A percentile compares a stretch with the other conserved stretches of the same genome.
phyloP scores from a whole-genome alignment of 2,329 filamentous ascomycete species.

The Chalara sp. region DNA sequence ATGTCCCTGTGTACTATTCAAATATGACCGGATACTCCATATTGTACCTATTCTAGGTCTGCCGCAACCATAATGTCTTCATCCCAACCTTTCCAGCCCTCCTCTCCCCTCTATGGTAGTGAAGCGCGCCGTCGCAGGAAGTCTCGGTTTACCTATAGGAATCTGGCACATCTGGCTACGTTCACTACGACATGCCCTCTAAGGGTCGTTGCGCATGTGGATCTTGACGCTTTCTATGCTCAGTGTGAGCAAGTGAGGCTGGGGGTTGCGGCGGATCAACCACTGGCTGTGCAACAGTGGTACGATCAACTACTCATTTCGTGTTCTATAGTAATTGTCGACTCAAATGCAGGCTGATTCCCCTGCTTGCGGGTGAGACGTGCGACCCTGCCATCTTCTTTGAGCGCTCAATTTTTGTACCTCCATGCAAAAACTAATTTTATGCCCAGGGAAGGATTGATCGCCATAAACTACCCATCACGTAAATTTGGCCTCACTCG shows the following conservation, averaged over 20 bases:
- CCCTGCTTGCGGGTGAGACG: too few species aligned
- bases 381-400: too few species aligned
- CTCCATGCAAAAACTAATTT: conserved; percentile 2
- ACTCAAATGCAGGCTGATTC: too few species aligned
- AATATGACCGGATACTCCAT: too few species aligned
- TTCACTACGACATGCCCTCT: conserved; percentile 69
- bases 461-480: conserved; percentile 93
- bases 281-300: conserved; percentile 93
- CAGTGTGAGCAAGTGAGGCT: conserved; percentile 93
- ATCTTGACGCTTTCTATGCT: conserved; percentile 95
- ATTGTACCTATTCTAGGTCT: neutral
- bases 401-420: too few species aligned
- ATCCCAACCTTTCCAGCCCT: conserved; percentile 37
- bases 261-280: conserved; percentile 64
- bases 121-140: conserved; percentile 20
- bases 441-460: conserved; percentile 67
- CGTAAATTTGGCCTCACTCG: conserved; percentile 72
- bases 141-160: conserved; percentile 79
- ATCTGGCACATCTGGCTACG: conserved; percentile 68
- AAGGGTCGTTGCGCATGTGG: conserved; percentile 82
- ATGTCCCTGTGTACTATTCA: too few species aligned
- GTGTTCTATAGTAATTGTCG: too few species aligned
- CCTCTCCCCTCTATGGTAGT: conserved; percentile 34
- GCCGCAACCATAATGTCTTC: conserved; percentile 33
- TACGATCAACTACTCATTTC: conserved; percentile 26